phyloP scores from a whole-genome alignment of 495 filamentous ascomycete genomes.

The Tuber microsphaerosporum region DNA sequence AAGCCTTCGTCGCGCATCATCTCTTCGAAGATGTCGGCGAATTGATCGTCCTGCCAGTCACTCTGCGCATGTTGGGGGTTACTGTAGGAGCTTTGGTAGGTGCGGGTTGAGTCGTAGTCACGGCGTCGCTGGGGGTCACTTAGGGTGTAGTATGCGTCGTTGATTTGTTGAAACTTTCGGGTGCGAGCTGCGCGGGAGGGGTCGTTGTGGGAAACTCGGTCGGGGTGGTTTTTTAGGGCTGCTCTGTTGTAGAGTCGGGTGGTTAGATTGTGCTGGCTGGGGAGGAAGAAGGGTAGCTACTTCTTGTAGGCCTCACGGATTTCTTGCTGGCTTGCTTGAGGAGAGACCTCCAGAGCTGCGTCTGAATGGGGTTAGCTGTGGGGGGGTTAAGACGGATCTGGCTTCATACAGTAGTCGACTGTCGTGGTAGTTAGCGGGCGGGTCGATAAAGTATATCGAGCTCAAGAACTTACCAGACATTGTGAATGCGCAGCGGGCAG shows the following conservation, averaged over 20 bases:
- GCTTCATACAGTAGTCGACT: neutral
- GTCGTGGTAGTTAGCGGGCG: neutral
- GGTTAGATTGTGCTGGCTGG: conserved; percentile 5
- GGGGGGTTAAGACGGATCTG: neutral
- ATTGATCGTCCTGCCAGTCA: conserved; percentile 59
- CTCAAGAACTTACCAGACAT: neutral
- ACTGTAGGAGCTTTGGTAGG: conserved; percentile 43
- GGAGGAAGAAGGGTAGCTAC: conserved; percentile 43
- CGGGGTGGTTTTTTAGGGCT: conserved; percentile 88
- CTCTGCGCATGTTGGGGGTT: conserved; percentile 35
- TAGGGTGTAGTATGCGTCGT: conserved; percentile 96
- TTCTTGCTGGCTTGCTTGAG: conserved; percentile 69
- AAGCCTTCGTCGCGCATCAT: conserved; percentile 93
- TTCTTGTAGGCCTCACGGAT: conserved; percentile 94
- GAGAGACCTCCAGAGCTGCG: conserved; percentile 62
- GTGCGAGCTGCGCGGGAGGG: conserved; percentile 78
- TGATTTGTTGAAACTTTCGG: conserved; percentile 87
- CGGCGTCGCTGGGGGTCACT: conserved; percentile 70
- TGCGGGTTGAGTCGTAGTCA: conserved; percentile 75
- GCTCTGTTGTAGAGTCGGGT: conserved; percentile 52
- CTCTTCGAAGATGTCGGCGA: conserved; percentile 89
- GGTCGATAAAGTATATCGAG: neutral
- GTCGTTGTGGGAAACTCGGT: conserved; percentile 77
- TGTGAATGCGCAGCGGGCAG: neutral
- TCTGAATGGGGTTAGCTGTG: conserved; percentile 46